These are phyloP conservation scores for Teratosphaeria nubilosa DNA, from an alignment of 2,329 filamentous ascomycete genomes.

Conservation along the genomic window DNA sequence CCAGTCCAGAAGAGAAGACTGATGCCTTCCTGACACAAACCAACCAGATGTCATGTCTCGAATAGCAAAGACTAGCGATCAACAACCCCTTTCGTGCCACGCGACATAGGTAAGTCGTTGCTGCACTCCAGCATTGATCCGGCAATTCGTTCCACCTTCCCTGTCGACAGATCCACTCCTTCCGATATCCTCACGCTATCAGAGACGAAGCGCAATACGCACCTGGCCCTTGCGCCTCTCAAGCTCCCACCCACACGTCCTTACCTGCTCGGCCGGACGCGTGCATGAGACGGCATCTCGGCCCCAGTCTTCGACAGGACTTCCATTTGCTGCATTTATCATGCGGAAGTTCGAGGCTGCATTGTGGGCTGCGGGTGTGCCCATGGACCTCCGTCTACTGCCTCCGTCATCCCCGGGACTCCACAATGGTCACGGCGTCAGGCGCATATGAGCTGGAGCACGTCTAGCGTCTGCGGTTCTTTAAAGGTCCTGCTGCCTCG, in stretches of 20 bases:
- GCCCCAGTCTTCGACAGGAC: not conserved
- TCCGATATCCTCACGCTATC: not conserved
- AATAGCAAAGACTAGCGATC: not conserved
- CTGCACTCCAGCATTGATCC: not conserved
- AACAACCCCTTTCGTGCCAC: not conserved
- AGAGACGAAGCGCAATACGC: not conserved
- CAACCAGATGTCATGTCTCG: not conserved
- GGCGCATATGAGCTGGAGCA: not conserved
- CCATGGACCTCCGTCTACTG: not conserved
- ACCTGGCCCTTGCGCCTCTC: not conserved
- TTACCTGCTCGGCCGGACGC: not conserved
- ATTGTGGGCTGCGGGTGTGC: not conserved
- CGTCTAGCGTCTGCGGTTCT: not conserved
- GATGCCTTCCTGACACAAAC: not conserved
- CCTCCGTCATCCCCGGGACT: not conserved
- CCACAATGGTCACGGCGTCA: not conserved
- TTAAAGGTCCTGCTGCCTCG: not conserved
- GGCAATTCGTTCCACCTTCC: not conserved
- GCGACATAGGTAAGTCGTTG: not conserved
- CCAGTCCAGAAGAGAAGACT: not conserved
- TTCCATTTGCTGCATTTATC: not conserved
- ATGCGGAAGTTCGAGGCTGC: not conserved
- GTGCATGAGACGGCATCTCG: not conserved
- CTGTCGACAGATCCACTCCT: not conserved
- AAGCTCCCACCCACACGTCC: not conserved